phyloP scores from a whole-genome alignment of 2,329 filamentous ascomycete genomes.

The Beauveria scarabaeidicola region DNA sequence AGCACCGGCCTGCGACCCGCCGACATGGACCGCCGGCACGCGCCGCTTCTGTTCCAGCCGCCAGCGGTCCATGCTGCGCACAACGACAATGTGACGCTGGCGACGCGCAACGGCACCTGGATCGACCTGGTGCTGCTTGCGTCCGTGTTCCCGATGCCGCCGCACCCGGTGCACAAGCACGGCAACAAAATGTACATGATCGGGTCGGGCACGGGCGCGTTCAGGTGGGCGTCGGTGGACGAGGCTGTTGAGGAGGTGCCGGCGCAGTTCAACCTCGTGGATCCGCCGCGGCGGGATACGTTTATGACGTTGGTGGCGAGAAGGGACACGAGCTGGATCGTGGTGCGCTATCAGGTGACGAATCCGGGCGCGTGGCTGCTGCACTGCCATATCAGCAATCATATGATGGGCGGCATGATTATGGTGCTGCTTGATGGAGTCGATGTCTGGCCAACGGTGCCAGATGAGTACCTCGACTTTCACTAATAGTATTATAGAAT shows the following conservation, averaged over 20 bases:
- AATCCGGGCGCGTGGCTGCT: slow-evolving; percentile 44
- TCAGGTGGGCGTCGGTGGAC: slow-evolving; percentile 43
- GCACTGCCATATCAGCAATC: slow-evolving; percentile 43
- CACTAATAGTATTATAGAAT: not conserved
- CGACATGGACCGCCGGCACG: slow-evolving; percentile 22
- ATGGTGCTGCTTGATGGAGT: slow-evolving; percentile 42
- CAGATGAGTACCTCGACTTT: slow-evolving; percentile 25
- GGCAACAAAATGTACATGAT: slow-evolving; percentile 51
- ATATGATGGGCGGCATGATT: slow-evolving; percentile 47
- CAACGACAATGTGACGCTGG: slow-evolving; percentile 38
- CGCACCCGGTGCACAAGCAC: slow-evolving; percentile 57
- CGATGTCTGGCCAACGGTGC: slow-evolving; percentile 34
- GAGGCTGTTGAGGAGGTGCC: slow-evolving; percentile 41
- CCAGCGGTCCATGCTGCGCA: not conserved
- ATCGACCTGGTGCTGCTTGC: slow-evolving; percentile 46
- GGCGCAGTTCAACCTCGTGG: slow-evolving; percentile 46
- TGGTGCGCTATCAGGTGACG: slow-evolving; percentile 41
- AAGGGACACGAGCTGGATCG: slow-evolving; percentile 32
- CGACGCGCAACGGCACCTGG: slow-evolving; percentile 40
- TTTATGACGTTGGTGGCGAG: slow-evolving; percentile 19
- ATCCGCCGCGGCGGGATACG: slow-evolving; percentile 44
- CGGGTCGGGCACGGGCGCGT: slow-evolving; percentile 41
- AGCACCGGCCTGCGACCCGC: slow-evolving; percentile 31
- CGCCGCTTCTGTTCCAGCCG: slow-evolving; percentile 40
- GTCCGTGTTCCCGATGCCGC: slow-evolving; percentile 34